Evolutionary conservation across 2,329 filamentous ascomycete genomes (phyloP).

Genomic region (Pleoardoris graminearum): DNA sequence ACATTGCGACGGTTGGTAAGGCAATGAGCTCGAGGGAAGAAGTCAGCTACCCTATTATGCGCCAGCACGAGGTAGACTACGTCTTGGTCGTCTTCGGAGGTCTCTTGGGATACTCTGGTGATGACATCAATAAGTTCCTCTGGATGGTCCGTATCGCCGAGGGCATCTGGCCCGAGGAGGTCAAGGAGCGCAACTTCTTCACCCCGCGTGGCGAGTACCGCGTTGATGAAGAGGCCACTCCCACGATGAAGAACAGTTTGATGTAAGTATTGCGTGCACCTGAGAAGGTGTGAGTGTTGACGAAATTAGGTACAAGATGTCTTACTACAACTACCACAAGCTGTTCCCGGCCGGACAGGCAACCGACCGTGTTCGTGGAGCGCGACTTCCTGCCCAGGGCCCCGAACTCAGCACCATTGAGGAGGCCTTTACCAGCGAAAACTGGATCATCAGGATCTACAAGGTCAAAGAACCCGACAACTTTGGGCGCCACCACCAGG

Average conservation of each 20-base stretch:
- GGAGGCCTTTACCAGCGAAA: conserved; percentile 98
- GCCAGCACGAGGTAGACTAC: conserved; percentile 98
- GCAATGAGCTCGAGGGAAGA: conserved; percentile 98
- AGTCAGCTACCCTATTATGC: conserved; percentile 97
- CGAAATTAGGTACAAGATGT: conserved; percentile 93
- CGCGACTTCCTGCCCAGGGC: conserved; percentile 77
- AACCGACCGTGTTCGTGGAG: conserved; percentile 82
- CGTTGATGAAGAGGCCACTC: conserved; percentile 89
- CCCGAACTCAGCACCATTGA: conserved; percentile 87
- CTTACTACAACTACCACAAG: conserved; percentile 94
- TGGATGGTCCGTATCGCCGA: conserved; percentile 99
- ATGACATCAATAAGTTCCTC: conserved; percentile 99
- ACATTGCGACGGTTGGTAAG: conserved; percentile 98
- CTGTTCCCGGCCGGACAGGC: conserved; percentile 93
- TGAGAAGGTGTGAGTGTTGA: conserved; percentile 25
- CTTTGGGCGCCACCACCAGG: conserved; percentile 82
- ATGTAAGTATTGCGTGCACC: conserved; percentile 67
- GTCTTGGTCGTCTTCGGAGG: conserved; percentile 97
- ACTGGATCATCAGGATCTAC: conserved; percentile 99
- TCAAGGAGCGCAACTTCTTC: conserved; percentile 96
- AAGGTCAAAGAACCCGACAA: conserved; percentile 99
- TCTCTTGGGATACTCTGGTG: conserved; percentile 93
- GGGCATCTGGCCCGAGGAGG: conserved; percentile 99
- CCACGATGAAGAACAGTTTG: conserved; percentile 98
- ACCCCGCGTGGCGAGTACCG: conserved; percentile 91